Evolutionary conservation across 2,329 filamentous ascomycete species (phyloP).

Genomic region (Penicillium decumbens): DNA sequence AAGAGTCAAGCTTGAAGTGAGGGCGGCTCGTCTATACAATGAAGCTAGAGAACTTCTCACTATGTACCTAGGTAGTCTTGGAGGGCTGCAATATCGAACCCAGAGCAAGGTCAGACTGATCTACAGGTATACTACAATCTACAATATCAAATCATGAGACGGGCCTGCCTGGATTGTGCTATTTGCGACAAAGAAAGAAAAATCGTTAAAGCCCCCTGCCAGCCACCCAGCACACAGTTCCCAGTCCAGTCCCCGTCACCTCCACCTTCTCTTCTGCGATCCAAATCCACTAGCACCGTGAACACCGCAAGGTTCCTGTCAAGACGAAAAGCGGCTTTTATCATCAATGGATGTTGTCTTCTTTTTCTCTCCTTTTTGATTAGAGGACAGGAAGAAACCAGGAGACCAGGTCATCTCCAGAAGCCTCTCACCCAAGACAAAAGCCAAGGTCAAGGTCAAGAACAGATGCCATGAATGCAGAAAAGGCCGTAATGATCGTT

Average conservation of each 20-base stretch:
- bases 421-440: constrained; percentile 11
- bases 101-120: no score
- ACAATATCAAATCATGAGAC: constrained; percentile 4
- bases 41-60: no score
- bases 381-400: not conserved
- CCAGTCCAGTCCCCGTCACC: not conserved
- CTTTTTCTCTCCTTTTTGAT: not conserved
- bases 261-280: not conserved
- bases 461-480: constrained; percentile 36
- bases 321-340: not conserved
- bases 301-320: not conserved
- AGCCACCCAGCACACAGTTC: not conserved
- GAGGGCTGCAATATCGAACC: no score
- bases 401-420: constrained; percentile 32
- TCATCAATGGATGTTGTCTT: not conserved
- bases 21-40: no score
- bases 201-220: constrained; percentile 13
- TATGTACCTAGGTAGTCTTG: no score
- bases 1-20: no score
- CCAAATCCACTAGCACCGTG: constrained; percentile 1
- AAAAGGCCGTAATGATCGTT: constrained; percentile 39
- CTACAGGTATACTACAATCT: no score
- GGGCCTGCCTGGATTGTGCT: constrained; percentile 25
- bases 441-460: not conserved
- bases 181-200: constrained; percentile 17